A percentile compares a stretch with the other conserved stretches of the same genome.
These are phyloP conservation scores for Micromonas commoda DNA, from an alignment of 139 green algal genomes.

Conservation along the genomic window DNA sequence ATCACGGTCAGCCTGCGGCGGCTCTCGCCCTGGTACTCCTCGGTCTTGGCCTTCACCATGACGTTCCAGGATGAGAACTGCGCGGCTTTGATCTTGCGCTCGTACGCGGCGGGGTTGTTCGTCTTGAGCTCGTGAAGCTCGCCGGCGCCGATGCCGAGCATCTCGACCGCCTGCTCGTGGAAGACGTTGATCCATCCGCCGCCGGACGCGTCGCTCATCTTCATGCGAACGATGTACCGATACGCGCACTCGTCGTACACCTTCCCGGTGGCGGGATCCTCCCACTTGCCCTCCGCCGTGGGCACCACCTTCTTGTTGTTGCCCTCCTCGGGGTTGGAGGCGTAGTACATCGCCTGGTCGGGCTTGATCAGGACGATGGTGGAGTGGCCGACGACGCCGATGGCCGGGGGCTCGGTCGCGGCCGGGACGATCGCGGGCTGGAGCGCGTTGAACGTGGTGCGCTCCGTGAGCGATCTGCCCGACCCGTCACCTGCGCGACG, in stretches of 20 bases:
- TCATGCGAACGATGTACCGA: conserved; percentile 28
- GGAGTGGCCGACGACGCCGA: conserved; percentile 15
- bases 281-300: conserved; percentile 17
- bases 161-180: conserved; percentile 19
- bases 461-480: background rate
- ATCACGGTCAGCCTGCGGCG: background rate
- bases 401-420: background rate
- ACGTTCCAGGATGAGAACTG: conserved; percentile 5
- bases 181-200: conserved; percentile 23
- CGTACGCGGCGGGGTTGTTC: conserved; percentile 11
- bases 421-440: conserved; percentile 18
- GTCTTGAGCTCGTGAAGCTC: conserved; percentile 25
- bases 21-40: conserved; percentile 30
- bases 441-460: conserved; percentile 24
- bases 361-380: conserved; percentile 51
- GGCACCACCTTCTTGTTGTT: conserved; percentile 72
- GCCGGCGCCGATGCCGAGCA: conserved; percentile 22
- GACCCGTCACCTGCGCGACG: background rate
- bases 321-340: conserved; percentile 66
- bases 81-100: conserved; percentile 13
- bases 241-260: conserved; percentile 21
- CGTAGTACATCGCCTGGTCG: conserved; percentile 70
- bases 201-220: conserved; percentile 7
- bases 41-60: conserved; percentile 9
- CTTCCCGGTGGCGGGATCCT: conserved; percentile 16